Evolutionary conservation across 2,329 filamentous ascomycete species (phyloP), one percentile per base, ranked within the genome.

Genomic region (Microdochium bolleyi): DNA sequence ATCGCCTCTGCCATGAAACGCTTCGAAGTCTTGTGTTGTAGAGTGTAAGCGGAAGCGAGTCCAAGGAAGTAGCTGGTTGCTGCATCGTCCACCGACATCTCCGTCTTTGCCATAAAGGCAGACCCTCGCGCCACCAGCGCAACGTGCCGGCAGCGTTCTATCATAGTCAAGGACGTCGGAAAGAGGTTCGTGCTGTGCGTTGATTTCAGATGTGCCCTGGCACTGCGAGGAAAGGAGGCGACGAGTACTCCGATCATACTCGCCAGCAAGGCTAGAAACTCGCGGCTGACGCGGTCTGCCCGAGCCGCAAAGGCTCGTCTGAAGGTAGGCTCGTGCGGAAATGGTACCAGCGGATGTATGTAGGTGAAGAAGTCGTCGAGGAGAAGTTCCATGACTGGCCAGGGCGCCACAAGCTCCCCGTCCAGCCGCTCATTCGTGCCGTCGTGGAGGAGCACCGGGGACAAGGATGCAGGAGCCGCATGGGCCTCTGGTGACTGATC

Each of bases 281-380:
- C 77, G 10, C 81, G 79, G 57, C 82, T 83, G 7, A 75, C 79
- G 51, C 83, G 75, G 63, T 90, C 87, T 61, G 88, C 81, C 32
- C 87, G 77, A 52, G 78, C 77, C 8, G 76, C 76, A 65, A 89
- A 88, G 1, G 83, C 83, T 56, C 83, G 78, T 22, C 87, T 79
- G 65, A 92, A 91, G 3, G 85, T 87, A 0, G 87, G 86, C 63
- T 91, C 86, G 66, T 92, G 88, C 0, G 88, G 88, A 53, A 92
- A 91, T 0, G 88, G 88, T 54, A 81, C 82, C 9, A 92, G 76
- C 1, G 88, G 88, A 60, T 91, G 86, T 51, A 91, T 85, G 64
- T 90, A 90, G 19, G 85, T 89, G 69, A 91, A 92, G 75, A 89
- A 92, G 70, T 92, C 88, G 65, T 91, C 85, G 53, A 92, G 80